Percentiles rank a stretch among this genome's conserved stretches.
Conservation (phyloP, 2,329 filamentous ascomycete species). For the Beauveria asiatica region DNA sequence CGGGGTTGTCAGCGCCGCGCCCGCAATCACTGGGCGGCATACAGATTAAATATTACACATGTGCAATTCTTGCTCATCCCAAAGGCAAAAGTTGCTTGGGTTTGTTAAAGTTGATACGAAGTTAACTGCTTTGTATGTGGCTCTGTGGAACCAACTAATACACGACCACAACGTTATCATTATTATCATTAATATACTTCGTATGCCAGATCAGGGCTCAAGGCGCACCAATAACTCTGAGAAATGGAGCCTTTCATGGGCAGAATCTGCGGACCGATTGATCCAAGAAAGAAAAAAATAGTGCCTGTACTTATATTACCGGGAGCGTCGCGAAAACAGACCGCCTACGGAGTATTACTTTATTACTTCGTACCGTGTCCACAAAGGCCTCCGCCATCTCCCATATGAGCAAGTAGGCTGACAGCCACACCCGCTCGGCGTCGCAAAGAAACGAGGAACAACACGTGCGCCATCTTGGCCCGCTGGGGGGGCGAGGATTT, state of each 20-base stretch:
- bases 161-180: no score
- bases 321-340: not conserved
- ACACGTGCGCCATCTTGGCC: not conserved
- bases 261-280: not conserved
- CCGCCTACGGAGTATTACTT: not conserved
- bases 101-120: no score
- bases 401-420: slow-evolving; percentile 1
- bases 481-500: not conserved
- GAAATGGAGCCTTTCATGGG: not conserved
- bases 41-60: not conserved
- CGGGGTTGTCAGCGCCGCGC: not conserved
- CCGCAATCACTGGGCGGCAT: not conserved
- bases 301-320: not conserved
- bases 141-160: no score
- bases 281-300: no score
- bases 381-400: not conserved
- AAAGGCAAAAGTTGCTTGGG: no score
- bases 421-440: slow-evolving; percentile 2
- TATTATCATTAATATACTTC: no score
- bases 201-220: not conserved
- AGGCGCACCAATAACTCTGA: not conserved
- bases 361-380: not conserved
- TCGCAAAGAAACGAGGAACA: not conserved
- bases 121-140: no score
- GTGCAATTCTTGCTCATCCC: no score